Evolutionary conservation across 352 stramenopile genomes (phyloP), one percentile per base, ranked within the genome.

Genomic region (Thalassiosira pacifica): DNA sequence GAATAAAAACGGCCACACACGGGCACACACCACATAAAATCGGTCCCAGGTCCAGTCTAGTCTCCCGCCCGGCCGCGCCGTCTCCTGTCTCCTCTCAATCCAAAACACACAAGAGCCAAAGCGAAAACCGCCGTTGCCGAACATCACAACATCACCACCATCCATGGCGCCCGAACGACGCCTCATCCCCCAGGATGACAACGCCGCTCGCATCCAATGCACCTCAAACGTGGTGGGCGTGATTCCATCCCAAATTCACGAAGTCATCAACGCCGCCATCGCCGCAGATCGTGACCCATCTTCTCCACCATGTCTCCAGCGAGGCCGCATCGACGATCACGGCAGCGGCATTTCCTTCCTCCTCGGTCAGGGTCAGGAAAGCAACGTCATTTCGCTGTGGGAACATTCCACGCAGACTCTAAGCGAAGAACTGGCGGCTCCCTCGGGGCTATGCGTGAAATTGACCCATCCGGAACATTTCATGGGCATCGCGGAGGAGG

Each of bases 211-310:
- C 31, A 60, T 61, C 31, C 52, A 63, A 60, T 74, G 40, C 64
- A 40, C 64, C 34, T 75, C 79, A 29, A 65, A 73, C 52, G 79
- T 86, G 1, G 55, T 86, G 22, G 79, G 79, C 45, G n/a, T 86
- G 18, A 71, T 86, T 48, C 79, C 79, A 10, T 31, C 34, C 34
- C 66, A 60, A 22, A 71, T 86, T 31, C 71, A 81, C 37, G 18
- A 79, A 29, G 9, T 80, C 69, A 24, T 70, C 53, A 48, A 27
- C 31, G 61, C 6, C 27, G 16, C 61, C 9, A n/a, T n/a, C n/a
- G n/a, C 0, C 22, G 59, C 9, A 5, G 16, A 48, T 42, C 34
- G 34, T 31, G 31, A 48, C 61, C 16, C 61, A 22, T 53, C 52
- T 1, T 22, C 11, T 2, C 16, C 10, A 22, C 29, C 52, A 3